These are phyloP conservation scores for Apiospora phragmitis DNA, from an alignment of 2,329 filamentous ascomycete genomes.

Conservation along the genomic window DNA sequence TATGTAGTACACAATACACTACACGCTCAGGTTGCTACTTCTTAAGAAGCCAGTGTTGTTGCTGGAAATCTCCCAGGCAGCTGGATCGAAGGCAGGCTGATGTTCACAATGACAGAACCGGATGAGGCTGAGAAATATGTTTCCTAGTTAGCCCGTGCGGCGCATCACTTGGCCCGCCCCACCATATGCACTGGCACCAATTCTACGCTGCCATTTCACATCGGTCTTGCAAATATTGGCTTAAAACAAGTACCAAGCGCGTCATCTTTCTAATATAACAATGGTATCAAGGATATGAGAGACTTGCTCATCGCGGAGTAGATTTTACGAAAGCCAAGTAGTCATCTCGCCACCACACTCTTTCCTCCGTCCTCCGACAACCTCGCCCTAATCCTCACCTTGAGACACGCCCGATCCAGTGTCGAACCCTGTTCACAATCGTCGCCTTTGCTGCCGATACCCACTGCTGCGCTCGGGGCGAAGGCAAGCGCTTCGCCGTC, in stretches of 20 bases:
- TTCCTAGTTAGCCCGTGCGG: neutral
- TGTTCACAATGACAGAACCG: neutral
- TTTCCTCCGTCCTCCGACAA: constrained; percentile 1
- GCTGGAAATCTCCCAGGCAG: no score
- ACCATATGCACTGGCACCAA: neutral
- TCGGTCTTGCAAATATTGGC: neutral
- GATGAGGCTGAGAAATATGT: neutral
- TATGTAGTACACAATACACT: neutral
- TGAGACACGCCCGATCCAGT: neutral
- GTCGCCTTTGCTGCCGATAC: neutral
- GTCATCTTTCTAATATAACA: neutral
- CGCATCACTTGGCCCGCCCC: neutral
- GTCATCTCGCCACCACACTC: neutral
- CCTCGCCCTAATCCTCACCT: neutral
- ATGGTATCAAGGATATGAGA: neutral
- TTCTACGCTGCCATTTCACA: neutral
- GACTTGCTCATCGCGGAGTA: neutral
- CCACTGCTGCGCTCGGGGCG: neutral
- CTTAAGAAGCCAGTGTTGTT: no score
- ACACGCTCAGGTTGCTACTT: no score
- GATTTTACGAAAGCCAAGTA: neutral
- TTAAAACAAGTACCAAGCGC: neutral
- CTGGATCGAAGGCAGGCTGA: neutral
- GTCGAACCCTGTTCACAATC: neutral
- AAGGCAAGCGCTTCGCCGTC: constrained; percentile 5